These are phyloP conservation scores for Aspergillus ochraceus DNA, from an alignment of 2,329 filamentous ascomycete species.

Conservation along the genomic window DNA sequence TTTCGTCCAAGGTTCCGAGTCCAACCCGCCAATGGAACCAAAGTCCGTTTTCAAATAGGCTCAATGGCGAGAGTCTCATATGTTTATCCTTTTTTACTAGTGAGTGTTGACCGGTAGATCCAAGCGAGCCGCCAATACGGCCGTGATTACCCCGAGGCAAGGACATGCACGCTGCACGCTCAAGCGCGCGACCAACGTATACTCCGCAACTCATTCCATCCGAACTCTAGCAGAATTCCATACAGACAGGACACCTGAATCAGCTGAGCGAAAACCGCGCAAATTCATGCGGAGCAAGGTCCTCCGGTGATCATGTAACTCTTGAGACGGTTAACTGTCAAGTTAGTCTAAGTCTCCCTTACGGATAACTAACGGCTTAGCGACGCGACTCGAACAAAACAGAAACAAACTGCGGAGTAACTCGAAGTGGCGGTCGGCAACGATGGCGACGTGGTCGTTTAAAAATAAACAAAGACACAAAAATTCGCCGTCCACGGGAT, in stretches of 20 bases:
- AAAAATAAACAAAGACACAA: neutral
- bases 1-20: neutral
- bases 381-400: neutral
- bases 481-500: neutral
- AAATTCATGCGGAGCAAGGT: slow-evolving; percentile 10
- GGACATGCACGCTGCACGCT: neutral
- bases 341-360: neutral
- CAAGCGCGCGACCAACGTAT: neutral
- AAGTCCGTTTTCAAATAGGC: no score
- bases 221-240: slow-evolving; percentile 1
- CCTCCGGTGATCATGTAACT: slow-evolving; percentile 7
- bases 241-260: slow-evolving; percentile 2
- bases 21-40: no score
- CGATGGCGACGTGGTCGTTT: neutral
- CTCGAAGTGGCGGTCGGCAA: neutral
- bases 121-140: neutral
- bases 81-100: no score
- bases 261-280: neutral
- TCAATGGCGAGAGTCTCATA: no score
- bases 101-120: neutral
- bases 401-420: neutral
- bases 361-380: neutral
- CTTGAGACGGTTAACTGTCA: neutral
- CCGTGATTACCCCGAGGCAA: neutral
- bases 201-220: neutral